Conservation (phyloP, 345 rosid genomes). For the Eucalyptus marginata region DNA sequence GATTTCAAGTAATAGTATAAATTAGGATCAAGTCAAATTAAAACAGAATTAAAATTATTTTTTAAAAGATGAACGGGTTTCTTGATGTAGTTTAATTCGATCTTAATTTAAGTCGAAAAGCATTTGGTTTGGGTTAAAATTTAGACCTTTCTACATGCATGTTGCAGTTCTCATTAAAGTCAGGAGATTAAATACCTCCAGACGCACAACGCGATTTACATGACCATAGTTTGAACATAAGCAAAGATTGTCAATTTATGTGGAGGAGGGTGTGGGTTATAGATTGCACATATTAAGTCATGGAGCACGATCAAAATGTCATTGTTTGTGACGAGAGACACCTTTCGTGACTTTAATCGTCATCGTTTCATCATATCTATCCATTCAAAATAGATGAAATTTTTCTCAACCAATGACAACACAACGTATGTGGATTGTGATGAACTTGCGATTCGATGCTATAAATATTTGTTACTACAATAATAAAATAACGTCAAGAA, state of each 20-base stretch:
- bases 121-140: background rate
- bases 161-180: background rate
- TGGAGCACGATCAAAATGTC: background rate
- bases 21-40: background rate
- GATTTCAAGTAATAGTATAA: background rate
- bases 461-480: background rate
- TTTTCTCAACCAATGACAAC: background rate
- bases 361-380: background rate
- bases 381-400: accelerated
- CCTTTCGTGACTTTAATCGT: background rate
- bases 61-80: background rate
- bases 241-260: background rate
- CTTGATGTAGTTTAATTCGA: background rate
- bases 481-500: background rate
- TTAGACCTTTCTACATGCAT: background rate
- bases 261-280: background rate
- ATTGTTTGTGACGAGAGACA: accelerated
- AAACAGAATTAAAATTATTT: background rate
- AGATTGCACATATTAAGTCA: background rate
- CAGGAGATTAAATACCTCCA: background rate
- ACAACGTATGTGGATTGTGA: accelerated
- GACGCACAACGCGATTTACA: accelerated
- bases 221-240: background rate
- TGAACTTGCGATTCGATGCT: background rate
- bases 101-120: background rate